Conservation (phyloP, 2,329 filamentous ascomycete genomes). For the Immersiporthe knoxdaviesiana region DNA sequence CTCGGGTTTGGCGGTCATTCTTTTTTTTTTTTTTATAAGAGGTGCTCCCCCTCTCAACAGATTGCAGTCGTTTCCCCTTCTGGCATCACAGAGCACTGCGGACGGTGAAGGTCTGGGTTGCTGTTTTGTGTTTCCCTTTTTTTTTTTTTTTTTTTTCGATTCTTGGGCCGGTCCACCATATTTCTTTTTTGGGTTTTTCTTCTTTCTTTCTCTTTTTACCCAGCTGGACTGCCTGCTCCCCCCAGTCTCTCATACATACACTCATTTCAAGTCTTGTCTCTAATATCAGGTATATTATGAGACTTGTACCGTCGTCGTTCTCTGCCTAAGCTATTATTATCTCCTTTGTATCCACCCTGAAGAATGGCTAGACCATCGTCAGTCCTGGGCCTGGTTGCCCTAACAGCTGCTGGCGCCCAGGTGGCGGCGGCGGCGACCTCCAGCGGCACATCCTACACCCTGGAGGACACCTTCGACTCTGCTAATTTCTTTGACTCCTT, state of each 20-base stretch:
- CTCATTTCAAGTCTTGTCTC: neutral
- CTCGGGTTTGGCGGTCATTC: neutral
- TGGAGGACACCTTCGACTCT: slow-evolving; percentile 52
- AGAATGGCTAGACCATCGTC: slow-evolving; percentile 8
- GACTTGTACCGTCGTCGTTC: neutral
- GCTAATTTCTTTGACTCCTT: slow-evolving; percentile 61
- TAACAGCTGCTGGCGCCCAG: neutral
- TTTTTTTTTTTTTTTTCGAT: neutral
- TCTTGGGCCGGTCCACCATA: neutral
- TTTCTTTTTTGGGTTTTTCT: too few species aligned
- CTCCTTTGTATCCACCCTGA: neutral
- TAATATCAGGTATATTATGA: neutral
- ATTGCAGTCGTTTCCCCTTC: neutral
- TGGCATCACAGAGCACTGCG: neutral
- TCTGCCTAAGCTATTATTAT: neutral
- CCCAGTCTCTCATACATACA: neutral
- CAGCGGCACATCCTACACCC: slow-evolving; percentile 44
- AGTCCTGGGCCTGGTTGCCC: neutral
- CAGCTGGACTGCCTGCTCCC: neutral
- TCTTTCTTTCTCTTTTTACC: neutral
- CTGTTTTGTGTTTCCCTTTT: neutral
- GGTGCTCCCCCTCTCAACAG: neutral
- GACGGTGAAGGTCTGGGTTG: neutral
- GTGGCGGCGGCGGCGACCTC: neutral
- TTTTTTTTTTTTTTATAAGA: neutral